Evolutionary conservation across 2,329 filamentous ascomycete genomes (phyloP).

Genomic region (Dothistroma septosporum): DNA sequence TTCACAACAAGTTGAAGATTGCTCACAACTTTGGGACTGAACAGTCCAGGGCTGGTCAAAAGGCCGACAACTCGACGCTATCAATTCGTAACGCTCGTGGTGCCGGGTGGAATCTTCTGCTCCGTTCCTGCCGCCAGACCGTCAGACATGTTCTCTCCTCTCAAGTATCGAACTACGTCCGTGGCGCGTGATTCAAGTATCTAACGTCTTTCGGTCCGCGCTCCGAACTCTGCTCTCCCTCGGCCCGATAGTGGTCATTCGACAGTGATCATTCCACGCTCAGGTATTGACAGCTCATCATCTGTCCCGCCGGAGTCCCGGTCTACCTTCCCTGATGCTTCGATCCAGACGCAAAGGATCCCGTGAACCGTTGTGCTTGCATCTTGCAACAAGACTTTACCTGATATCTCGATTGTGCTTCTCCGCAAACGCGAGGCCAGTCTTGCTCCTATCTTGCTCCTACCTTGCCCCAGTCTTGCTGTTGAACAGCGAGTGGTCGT

Average conservation of each 20-base stretch:
- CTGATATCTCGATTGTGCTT: background rate
- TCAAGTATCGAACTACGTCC: background rate
- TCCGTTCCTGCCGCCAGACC: background rate
- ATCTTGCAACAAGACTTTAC: background rate
- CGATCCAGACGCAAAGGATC: background rate
- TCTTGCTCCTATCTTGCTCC: background rate
- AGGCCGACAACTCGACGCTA: no score
- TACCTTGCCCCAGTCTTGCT: conserved; percentile 1
- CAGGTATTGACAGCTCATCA: background rate
- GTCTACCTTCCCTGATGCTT: background rate
- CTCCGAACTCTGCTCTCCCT: background rate
- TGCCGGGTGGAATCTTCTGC: background rate
- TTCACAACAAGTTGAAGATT: no score
- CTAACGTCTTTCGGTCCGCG: background rate
- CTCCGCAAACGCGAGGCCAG: background rate
- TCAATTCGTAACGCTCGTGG: background rate
- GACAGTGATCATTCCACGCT: background rate
- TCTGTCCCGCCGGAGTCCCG: background rate
- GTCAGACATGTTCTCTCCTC: background rate
- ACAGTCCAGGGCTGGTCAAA: no score
- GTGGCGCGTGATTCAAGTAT: background rate
- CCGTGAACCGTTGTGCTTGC: background rate
- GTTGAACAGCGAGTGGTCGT: background rate
- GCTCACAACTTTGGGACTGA: no score
- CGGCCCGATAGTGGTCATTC: background rate